Conservation (phyloP, 2,329 filamentous ascomycete genomes). For the Amesomyces nigricolor region DNA sequence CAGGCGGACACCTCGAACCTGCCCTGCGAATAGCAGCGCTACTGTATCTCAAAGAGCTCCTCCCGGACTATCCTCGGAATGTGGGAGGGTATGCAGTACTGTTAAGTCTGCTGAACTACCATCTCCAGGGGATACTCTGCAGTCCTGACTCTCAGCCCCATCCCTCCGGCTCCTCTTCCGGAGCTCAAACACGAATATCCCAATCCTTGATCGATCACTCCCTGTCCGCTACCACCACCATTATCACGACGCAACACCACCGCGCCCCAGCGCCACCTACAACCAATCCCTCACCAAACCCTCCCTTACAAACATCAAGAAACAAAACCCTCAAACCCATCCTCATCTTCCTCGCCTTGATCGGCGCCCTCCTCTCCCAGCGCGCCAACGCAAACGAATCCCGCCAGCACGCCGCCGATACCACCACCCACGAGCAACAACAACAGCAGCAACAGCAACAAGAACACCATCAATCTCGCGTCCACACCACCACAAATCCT, state of each 20-base stretch:
- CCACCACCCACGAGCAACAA: no score
- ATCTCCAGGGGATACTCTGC: constrained; percentile 20
- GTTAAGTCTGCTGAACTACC: constrained; percentile 27
- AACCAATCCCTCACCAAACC: no score
- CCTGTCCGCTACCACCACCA: background rate
- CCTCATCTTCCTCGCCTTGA: constrained; percentile 29
- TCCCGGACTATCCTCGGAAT: constrained; percentile 32
- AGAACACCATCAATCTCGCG: no score
- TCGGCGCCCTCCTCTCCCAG: constrained; percentile 28
- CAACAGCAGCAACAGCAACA: no score
- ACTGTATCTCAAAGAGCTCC: constrained; percentile 31
- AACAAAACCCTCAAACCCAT: constrained; percentile 17
- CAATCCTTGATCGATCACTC: background rate
- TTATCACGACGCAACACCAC: no score
- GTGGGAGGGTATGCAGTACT: constrained; percentile 31
- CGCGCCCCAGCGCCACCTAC: no score
- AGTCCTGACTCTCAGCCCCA: background rate
- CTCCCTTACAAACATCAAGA: no score
- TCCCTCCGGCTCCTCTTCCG: background rate
- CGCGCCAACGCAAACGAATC: constrained; percentile 26
- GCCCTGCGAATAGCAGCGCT: constrained; percentile 30
- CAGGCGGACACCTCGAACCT: constrained; percentile 23
- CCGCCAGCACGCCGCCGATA: background rate
- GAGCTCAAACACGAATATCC: no score
- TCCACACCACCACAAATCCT: no score